Percentiles rank a stretch among this genome's conserved stretches.
Conservation (phyloP, 176 grass and related monocot genomes). For the Zoysia pacifica region DNA sequence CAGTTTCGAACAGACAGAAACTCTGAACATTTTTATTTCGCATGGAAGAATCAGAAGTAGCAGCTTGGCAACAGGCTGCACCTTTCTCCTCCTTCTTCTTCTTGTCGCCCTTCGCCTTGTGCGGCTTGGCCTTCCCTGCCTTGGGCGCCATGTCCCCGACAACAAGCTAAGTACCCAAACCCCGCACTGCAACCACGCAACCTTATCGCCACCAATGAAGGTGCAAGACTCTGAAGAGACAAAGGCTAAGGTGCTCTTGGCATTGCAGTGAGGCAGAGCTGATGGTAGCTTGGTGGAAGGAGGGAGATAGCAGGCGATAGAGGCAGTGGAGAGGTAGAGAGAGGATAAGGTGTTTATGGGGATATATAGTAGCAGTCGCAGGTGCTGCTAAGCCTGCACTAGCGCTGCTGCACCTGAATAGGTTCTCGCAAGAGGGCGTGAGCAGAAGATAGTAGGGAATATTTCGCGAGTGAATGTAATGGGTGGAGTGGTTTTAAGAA, state of each 20-base stretch:
- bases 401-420: conserved; percentile 25
- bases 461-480: not conserved
- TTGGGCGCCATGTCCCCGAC: conserved; percentile 75
- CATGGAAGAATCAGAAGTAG: not conserved
- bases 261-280: conserved; percentile 39
- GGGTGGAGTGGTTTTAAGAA: not conserved
- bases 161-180: not conserved
- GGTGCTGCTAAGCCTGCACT: conserved; percentile 23
- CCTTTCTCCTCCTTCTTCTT: conserved; percentile 99
- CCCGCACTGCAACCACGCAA: not conserved
- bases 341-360: conserved; percentile 50
- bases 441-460: conserved; percentile 1
- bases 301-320: conserved; percentile 35
- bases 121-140: conserved; percentile 76
- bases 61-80: conserved; percentile 20
- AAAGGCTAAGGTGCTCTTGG: conserved; percentile 21
- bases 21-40: not conserved
- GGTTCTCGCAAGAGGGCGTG: conserved; percentile 32
- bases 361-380: conserved; percentile 43
- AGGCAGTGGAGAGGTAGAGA: conserved; percentile 39
- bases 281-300: not conserved
- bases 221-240: not conserved
- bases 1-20: not conserved
- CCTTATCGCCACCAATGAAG: conserved; percentile 6
- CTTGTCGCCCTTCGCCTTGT: conserved; percentile 90